phyloP scores from a whole-genome alignment of 371 early-diverging fungal species.

The Lichtheimia ornata region DNA sequence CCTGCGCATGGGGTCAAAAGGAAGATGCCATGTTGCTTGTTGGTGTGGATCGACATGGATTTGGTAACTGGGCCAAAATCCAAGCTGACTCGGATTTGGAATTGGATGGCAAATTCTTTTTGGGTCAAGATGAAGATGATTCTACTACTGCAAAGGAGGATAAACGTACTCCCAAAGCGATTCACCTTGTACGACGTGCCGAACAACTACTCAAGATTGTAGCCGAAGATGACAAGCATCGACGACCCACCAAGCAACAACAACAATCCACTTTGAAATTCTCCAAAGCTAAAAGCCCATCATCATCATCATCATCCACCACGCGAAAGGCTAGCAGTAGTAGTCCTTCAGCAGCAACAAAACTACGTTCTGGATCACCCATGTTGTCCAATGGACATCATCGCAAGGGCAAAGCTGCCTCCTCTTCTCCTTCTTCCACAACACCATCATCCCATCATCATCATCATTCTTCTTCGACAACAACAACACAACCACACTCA shows the following conservation, averaged over 20 bases:
- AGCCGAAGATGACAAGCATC: conserved; percentile 47
- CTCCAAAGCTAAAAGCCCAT: conserved; percentile 5
- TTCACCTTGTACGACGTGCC: conserved; percentile 87
- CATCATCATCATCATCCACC: background rate
- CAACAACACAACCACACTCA: conserved; percentile 2
- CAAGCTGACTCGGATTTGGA: conserved; percentile 78
- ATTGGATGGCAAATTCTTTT: conserved; percentile 82
- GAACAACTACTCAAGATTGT: conserved; percentile 88
- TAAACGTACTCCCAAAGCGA: conserved; percentile 74
- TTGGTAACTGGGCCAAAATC: conserved; percentile 91
- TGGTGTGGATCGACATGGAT: conserved; percentile 93
- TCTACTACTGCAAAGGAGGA: conserved; percentile 24
- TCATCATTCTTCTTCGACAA: conserved; percentile 1
- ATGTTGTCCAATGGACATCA: background rate
- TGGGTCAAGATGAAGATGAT: conserved; percentile 51
- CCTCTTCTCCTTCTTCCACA: background rate
- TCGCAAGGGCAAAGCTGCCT: background rate
- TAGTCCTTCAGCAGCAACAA: background rate
- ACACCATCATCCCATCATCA: background rate
- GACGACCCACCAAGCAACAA: background rate
- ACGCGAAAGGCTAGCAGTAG: background rate
- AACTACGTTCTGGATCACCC: background rate
- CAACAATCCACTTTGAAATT: conserved; percentile 13
- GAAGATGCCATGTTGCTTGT: conserved; percentile 97
- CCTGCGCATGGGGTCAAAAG: conserved; percentile 82